phyloP scores from a whole-genome alignment of 2,329 filamentous ascomycete species.

The Calonectria fujianensis region DNA sequence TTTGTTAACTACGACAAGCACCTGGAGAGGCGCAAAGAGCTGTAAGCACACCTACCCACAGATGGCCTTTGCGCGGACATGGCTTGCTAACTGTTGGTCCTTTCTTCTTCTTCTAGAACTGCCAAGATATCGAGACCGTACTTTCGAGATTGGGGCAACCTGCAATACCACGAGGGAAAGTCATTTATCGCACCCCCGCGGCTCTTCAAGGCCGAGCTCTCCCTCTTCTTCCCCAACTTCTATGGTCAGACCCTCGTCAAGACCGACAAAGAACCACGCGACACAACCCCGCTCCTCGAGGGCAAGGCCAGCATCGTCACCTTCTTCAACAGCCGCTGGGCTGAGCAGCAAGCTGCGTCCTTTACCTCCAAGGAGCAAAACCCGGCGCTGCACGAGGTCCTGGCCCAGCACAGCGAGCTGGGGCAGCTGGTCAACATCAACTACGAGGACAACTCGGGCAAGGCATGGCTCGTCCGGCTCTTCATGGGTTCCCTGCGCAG shows the following conservation, averaged over 20 bases:
- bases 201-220: conserved; percentile 87
- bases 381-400: conserved; percentile 78
- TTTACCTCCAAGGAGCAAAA: conserved; percentile 82
- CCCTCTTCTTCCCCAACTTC: conserved; percentile 96
- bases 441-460: conserved; percentile 86
- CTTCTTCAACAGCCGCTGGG: conserved; percentile 90
- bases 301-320: conserved; percentile 87
- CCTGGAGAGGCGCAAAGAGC: conserved; percentile 81
- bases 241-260: conserved; percentile 84
- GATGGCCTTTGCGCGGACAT: no score
- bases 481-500: conserved; percentile 74
- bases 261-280: conserved; percentile 67
- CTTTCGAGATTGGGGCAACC: conserved; percentile 95
- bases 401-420: conserved; percentile 71
- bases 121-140: conserved; percentile 89
- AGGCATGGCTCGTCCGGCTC: conserved; percentile 74
- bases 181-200: conserved; percentile 90
- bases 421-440: conserved; percentile 92
- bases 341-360: conserved; percentile 83
- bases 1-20: conserved; percentile 92
- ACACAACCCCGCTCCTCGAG: conserved; percentile 85
- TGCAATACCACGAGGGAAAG: conserved; percentile 89
- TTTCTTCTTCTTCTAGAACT: conserved; percentile 68
- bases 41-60: conserved; percentile 70
- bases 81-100: conserved; percentile 31